Evolutionary conservation across 805 yeast genomes (phyloP).

Genomic region (Wickerhamiella brachini): DNA sequence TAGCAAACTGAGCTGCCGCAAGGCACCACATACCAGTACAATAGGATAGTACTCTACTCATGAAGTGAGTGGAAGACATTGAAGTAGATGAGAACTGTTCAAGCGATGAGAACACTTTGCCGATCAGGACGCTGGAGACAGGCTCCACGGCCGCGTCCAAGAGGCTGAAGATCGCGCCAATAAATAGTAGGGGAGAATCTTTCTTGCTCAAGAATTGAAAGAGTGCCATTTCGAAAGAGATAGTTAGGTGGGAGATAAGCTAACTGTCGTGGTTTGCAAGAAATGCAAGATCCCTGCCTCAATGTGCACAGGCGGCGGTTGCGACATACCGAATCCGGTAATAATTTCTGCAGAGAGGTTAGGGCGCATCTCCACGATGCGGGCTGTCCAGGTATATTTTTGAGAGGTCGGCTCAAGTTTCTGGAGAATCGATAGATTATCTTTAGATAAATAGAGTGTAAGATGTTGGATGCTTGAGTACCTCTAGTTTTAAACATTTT

Average conservation of each 20-base stretch:
- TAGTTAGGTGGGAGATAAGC: not conserved
- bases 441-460: no score
- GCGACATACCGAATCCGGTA: not conserved
- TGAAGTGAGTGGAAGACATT: conserved; percentile 22
- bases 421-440: no score
- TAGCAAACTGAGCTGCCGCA: conserved; percentile 33
- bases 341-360: not conserved
- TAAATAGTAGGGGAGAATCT: conserved; percentile 3
- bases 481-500: no score
- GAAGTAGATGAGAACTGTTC: conserved; percentile 18
- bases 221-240: not conserved
- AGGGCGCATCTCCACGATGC: not conserved
- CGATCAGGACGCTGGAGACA: conserved; percentile 41
- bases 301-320: not conserved
- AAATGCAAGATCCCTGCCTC: not conserved
- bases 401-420: no score
- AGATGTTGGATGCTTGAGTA: no score
- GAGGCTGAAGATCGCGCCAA: conserved; percentile 6
- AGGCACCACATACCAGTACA: conserved; percentile 30
- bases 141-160: conserved; percentile 15
- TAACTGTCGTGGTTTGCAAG: not conserved
- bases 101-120: conserved; percentile 42
- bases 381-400: not conserved
- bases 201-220: not conserved
- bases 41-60: conserved; percentile 26